These are phyloP conservation scores for Yarrowia porcina DNA, from an alignment of 805 yeast species.

Conservation along the genomic window DNA sequence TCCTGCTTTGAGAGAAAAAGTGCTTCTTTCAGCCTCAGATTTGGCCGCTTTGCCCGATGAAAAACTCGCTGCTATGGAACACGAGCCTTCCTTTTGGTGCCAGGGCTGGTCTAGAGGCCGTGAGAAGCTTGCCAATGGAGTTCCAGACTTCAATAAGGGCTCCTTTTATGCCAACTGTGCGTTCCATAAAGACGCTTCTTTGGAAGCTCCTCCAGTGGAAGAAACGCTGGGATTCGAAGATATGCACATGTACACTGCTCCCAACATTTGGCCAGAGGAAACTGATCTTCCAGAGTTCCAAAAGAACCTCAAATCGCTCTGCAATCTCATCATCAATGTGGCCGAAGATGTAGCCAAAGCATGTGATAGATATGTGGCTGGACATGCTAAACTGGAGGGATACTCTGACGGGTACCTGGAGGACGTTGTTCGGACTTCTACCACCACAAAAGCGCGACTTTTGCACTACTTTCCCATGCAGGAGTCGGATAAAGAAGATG, in stretches of 20 bases:
- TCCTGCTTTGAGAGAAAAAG: conserved; percentile 42
- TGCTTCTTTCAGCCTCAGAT: conserved; percentile 44
- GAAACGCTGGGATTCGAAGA: conserved; percentile 36
- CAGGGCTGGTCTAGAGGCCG: conserved; percentile 63
- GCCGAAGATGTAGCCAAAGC: conserved; percentile 52
- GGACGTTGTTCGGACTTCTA: conserved; percentile 47
- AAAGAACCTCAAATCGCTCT: conserved; percentile 29
- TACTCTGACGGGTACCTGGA: conserved; percentile 44
- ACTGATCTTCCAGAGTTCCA: conserved; percentile 32
- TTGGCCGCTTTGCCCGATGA: conserved; percentile 43
- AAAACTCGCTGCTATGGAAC: conserved; percentile 43
- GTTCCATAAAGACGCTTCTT: conserved; percentile 44
- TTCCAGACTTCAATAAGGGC: conserved; percentile 52
- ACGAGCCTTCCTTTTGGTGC: conserved; percentile 50
- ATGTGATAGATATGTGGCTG: conserved; percentile 48
- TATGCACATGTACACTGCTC: conserved; percentile 46
- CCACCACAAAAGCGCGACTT: conserved; percentile 56
- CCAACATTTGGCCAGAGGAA: conserved; percentile 53
- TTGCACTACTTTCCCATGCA: conserved; percentile 50
- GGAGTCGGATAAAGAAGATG: not conserved
- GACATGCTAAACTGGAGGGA: conserved; percentile 30
- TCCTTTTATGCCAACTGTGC: conserved; percentile 59
- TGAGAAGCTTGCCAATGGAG: conserved; percentile 47
- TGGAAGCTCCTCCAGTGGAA: conserved; percentile 46
- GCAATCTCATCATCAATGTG: conserved; percentile 48